Conservation (phyloP, 1,284 basidiomycete genomes). For the Dichomitus squalens region DNA sequence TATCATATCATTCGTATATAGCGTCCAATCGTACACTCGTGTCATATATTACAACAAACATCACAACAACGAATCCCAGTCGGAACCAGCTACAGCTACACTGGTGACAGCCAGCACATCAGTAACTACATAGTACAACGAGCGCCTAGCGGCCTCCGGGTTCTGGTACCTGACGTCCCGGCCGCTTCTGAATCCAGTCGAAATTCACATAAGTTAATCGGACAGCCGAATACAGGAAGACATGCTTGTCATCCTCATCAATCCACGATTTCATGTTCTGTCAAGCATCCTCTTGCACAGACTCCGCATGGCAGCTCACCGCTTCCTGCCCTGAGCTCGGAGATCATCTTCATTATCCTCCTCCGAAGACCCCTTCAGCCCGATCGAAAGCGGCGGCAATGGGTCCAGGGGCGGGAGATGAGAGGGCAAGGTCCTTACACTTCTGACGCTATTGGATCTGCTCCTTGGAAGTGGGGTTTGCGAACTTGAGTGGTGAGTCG, state of each 20-base stretch:
- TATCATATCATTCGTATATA: slow-evolving; percentile 2
- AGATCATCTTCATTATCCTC: slow-evolving; percentile 4
- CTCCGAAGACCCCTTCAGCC: slow-evolving; percentile 9
- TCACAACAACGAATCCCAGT: not conserved
- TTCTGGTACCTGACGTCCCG: not conserved
- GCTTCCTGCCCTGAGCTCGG: not conserved
- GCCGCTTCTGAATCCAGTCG: not conserved
- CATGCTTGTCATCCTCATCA: not conserved
- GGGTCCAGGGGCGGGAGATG: slow-evolving; percentile 27
- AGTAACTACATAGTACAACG: not conserved
- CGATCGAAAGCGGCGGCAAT: slow-evolving; percentile 24
- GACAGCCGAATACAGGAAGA: not conserved
- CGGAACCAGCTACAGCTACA: slow-evolving; percentile 1
- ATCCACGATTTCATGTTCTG: not conserved
- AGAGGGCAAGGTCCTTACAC: slow-evolving; percentile 20
- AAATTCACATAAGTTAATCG: not conserved
- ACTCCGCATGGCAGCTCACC: not conserved
- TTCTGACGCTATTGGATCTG: slow-evolving; percentile 27
- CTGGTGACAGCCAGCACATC: not conserved
- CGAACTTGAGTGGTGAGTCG: slow-evolving; percentile 1
- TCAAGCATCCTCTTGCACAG: not conserved
- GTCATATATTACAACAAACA: slow-evolving; percentile 2
- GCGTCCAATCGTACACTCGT: not conserved
- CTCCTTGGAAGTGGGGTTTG: slow-evolving; percentile 9
- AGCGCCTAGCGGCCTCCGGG: not conserved